These are phyloP conservation scores for Entomortierella chlamydospora DNA, from an alignment of 192 early-diverging fungal genomes.

Conservation along the genomic window DNA sequence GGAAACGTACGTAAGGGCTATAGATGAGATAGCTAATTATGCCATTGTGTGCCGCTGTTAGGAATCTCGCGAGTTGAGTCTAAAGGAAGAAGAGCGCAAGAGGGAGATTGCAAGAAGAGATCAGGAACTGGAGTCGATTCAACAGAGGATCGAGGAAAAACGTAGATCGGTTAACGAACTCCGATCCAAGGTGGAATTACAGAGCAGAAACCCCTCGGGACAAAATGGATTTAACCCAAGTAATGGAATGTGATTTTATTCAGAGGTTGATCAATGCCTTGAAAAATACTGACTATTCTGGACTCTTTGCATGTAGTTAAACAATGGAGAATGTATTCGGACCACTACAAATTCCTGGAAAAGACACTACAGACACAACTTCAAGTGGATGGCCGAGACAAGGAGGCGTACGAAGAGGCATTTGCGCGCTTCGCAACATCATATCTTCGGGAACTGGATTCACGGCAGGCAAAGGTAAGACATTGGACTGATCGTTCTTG, in stretches of 20 bases:
- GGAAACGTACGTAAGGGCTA: too few species aligned
- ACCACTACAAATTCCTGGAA: conserved; percentile 22
- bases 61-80: conserved; percentile 36
- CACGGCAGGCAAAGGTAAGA: conserved; percentile 23
- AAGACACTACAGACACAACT: not conserved
- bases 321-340: conserved; percentile 32
- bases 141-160: conserved; percentile 33
- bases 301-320: conserved; percentile 7
- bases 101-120: conserved; percentile 15
- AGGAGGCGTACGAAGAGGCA: conserved; percentile 17
- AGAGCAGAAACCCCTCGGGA: not conserved
- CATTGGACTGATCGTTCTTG: too few species aligned
- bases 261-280: too few species aligned
- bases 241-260: conserved; percentile 3
- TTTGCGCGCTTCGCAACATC: conserved; percentile 13
- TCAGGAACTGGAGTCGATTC: conserved; percentile 19
- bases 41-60: too few species aligned
- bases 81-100: conserved; percentile 22
- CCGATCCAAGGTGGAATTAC: not conserved
- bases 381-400: conserved; percentile 17
- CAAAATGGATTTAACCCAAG: conserved; percentile 25
- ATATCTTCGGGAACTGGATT: conserved; percentile 28
- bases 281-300: too few species aligned
- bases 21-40: too few species aligned
- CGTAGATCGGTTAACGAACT: conserved; percentile 11